Evolutionary conservation across 2,329 filamentous ascomycete species (phyloP).

Genomic region (Penicillium paneum): DNA sequence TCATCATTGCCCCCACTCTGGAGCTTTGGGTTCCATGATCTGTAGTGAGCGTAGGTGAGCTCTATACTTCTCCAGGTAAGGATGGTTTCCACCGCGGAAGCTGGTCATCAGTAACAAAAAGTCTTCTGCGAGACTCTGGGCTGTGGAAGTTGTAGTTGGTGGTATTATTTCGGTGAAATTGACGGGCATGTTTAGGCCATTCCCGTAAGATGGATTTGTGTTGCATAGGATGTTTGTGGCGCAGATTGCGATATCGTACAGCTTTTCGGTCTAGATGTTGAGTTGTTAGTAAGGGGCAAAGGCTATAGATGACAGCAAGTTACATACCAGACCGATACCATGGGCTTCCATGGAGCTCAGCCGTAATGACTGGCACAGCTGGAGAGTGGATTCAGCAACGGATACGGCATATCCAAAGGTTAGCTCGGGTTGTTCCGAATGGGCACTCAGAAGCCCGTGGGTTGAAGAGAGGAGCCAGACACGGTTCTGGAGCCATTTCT

Average conservation of each 20-base stretch:
- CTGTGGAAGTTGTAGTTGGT: slow-evolving; percentile 9
- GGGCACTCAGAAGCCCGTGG: slow-evolving; percentile 37
- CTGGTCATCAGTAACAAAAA: slow-evolving; percentile 33
- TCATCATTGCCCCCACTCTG: slow-evolving; percentile 21
- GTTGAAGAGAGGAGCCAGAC: slow-evolving; percentile 43
- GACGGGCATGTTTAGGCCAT: slow-evolving; percentile 7
- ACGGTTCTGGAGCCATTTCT: slow-evolving; percentile 45
- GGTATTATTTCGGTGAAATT: slow-evolving; percentile 15
- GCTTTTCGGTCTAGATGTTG: slow-evolving; percentile 35
- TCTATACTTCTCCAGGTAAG: slow-evolving; percentile 34
- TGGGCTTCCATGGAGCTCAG: slow-evolving; percentile 44
- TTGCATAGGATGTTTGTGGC: slow-evolving; percentile 32
- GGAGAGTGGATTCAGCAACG: slow-evolving; percentile 35
- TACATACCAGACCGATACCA: slow-evolving; percentile 39
- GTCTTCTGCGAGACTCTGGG: slow-evolving; percentile 28
- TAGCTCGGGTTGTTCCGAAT: slow-evolving; percentile 38
- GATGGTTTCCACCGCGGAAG: slow-evolving; percentile 38
- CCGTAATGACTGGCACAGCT: slow-evolving; percentile 33
- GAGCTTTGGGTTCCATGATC: slow-evolving; percentile 12
- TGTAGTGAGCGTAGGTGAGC: slow-evolving; percentile 28
- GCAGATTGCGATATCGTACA: slow-evolving; percentile 39
- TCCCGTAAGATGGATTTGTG: slow-evolving; percentile 22
- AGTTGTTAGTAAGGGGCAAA: neutral
- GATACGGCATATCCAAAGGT: slow-evolving; percentile 37
- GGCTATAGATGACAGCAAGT: neutral